phyloP scores from a whole-genome alignment of 768 basidiomycete species.

The Ephemerocybe angulata region DNA sequence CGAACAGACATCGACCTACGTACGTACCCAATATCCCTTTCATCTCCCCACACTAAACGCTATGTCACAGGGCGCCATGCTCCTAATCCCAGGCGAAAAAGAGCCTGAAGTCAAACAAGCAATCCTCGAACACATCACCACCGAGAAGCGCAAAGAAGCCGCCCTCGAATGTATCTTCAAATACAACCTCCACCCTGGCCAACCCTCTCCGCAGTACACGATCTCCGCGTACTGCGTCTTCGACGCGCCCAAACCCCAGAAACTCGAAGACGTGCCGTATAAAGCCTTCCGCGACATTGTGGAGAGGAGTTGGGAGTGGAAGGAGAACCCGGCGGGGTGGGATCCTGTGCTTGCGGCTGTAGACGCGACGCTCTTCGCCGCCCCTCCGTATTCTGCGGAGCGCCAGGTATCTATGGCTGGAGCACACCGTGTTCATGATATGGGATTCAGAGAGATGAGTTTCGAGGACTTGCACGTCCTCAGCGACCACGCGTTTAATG shows the following conservation, averaged over 20 bases:
- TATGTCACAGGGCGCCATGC: not conserved
- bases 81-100: constrained; percentile 27
- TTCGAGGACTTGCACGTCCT: not conserved
- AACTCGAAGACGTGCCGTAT: constrained; percentile 35
- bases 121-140: constrained; percentile 22
- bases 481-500: not conserved
- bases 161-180: constrained; percentile 45
- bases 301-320: constrained; percentile 5
- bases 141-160: constrained; percentile 38
- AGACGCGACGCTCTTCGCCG: not conserved
- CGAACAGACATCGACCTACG: constrained; percentile 58
- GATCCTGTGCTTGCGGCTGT: not conserved
- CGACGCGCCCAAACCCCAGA: constrained; percentile 42
- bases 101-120: constrained; percentile 37
- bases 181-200: constrained; percentile 33
- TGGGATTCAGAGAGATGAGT: not conserved
- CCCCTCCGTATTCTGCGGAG: not conserved
- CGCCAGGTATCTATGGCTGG: too few relatives aligned
- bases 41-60: not conserved
- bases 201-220: constrained; percentile 60
- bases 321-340: not conserved
- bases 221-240: constrained; percentile 43
- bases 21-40: constrained; percentile 23
- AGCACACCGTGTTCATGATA: not conserved
- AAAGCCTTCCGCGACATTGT: constrained; percentile 41